Evolutionary conservation across 73 alveolate genomes (phyloP).

Genomic region (Tetrahymena malaccensis): DNA sequence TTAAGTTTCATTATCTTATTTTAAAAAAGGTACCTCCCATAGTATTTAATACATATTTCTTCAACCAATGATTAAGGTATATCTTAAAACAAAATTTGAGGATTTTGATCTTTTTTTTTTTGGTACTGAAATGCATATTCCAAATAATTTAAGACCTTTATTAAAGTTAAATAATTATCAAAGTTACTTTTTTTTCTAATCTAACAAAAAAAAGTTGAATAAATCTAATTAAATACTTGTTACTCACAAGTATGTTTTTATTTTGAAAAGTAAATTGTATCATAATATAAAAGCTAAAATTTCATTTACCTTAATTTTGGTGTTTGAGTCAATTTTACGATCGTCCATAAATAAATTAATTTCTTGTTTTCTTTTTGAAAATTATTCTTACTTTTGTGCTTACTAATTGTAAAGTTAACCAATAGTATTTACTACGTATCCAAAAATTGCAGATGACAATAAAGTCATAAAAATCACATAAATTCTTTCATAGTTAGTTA

Average conservation of each 20-base stretch:
- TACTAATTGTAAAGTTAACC: neutral
- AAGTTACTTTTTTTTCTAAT: neutral
- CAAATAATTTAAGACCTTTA: neutral
- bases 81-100: neutral
- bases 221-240: too few species aligned
- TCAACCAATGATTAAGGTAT: neutral
- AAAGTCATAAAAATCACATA: neutral
- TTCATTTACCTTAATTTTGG: neutral
- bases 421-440: neutral
- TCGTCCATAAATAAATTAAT: neutral
- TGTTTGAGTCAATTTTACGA: neutral
- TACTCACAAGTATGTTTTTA: too few species aligned
- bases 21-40: neutral
- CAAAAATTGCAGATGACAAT: neutral
- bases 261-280: too few species aligned
- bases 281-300: neutral
- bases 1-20: neutral
- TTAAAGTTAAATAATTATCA: neutral
- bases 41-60: neutral
- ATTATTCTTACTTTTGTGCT: neutral
- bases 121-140: neutral
- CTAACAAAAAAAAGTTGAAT: neutral
- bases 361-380: neutral
- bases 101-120: neutral
- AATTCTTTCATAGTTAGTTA: neutral